Conservation (phyloP, 805 yeast species). For the Metschnikowia henanensis region DNA sequence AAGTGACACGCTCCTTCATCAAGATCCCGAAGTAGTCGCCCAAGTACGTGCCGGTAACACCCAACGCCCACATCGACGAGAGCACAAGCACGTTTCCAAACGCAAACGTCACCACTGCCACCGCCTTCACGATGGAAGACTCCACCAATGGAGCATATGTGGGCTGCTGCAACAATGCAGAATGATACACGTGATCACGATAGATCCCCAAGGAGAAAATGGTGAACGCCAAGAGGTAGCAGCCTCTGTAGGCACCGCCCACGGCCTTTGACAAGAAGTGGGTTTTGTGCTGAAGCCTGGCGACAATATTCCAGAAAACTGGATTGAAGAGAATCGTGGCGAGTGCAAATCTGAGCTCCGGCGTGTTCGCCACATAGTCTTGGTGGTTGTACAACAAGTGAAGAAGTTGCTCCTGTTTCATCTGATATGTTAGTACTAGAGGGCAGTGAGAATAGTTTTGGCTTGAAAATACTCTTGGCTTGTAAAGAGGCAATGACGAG, state of each 20-base stretch:
- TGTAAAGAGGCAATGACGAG: too few relatives aligned
- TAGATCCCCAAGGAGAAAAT: constrained; percentile 84
- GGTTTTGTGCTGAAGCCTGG: constrained; percentile 80
- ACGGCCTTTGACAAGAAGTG: constrained; percentile 73
- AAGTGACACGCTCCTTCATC: constrained; percentile 85
- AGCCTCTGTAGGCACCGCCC: constrained; percentile 70
- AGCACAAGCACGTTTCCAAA: constrained; percentile 80
- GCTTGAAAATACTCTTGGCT: too few relatives aligned
- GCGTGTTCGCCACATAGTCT: constrained; percentile 16
- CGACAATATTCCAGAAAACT: constrained; percentile 91
- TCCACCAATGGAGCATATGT: constrained; percentile 53
- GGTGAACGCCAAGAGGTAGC: constrained; percentile 78
- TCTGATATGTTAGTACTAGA: constrained; percentile 8
- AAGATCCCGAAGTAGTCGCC: constrained; percentile 98
- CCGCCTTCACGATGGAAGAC: constrained; percentile 36
- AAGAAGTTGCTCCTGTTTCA: constrained; percentile 15
- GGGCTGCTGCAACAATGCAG: constrained; percentile 73
- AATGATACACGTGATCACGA: constrained; percentile 74
- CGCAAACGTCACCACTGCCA: constrained; percentile 57
- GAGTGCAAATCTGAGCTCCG: constrained; percentile 39
- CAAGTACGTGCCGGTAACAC: constrained; percentile 93
- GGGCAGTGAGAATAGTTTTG: not conserved
- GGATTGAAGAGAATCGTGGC: constrained; percentile 87
- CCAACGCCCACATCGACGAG: constrained; percentile 87
- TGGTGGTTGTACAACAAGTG: constrained; percentile 14